A percentile compares a stretch with the other conserved stretches of the same genome.
Evolutionary conservation across 305 asterid genomes (phyloP).

Genomic region (Fraxinus greggii): DNA sequence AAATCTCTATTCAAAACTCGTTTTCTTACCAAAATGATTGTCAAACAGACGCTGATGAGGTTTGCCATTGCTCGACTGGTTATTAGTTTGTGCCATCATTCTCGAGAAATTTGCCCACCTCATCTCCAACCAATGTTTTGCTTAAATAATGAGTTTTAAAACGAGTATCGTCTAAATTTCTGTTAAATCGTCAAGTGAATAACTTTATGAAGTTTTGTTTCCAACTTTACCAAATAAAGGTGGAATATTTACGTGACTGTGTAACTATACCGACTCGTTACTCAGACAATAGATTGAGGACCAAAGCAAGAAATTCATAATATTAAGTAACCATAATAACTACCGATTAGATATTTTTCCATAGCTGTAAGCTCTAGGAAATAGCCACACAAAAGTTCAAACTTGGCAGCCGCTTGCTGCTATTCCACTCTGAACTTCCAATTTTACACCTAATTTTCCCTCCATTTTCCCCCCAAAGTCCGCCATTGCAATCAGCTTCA

Average conservation of each 20-base stretch:
- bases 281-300: background rate
- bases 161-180: background rate
- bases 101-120: background rate
- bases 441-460: slow-evolving; percentile 32
- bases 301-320: background rate
- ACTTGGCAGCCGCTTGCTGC: slow-evolving; percentile 35
- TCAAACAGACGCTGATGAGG: background rate
- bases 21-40: too few species aligned
- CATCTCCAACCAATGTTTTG: background rate
- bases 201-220: background rate
- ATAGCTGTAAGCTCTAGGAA: slow-evolving; percentile 34
- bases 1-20: too few species aligned
- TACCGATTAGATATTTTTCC: slow-evolving; percentile 24
- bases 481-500: slow-evolving; percentile 21
- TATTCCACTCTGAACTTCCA: slow-evolving; percentile 37
- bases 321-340: slow-evolving; percentile 44
- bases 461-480: slow-evolving; percentile 24
- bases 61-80: slow-evolving; percentile 22
- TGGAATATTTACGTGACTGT: background rate
- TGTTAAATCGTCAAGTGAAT: background rate
- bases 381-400: slow-evolving; percentile 56
- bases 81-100: slow-evolving; percentile 18
- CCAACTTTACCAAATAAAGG: too few species aligned
- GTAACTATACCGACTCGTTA: background rate
- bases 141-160: background rate